A percentile compares a stretch with the other conserved stretches of the same genome.
phyloP scores from a whole-genome alignment of 345 rosid species.

The Corchorus olitorius region DNA sequence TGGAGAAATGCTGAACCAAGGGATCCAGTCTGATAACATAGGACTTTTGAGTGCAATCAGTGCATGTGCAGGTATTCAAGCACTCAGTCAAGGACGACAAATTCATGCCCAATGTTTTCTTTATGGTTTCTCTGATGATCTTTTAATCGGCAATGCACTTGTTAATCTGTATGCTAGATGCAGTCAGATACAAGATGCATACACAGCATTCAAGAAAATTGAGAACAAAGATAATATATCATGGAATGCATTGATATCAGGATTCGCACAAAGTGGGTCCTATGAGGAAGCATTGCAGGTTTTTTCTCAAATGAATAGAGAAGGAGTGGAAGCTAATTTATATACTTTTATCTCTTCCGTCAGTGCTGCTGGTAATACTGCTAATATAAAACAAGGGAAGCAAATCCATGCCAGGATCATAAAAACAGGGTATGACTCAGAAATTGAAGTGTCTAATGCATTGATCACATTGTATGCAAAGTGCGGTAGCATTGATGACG shows the following conservation, averaged over 20 bases:
- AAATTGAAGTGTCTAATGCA: conserved; percentile 78
- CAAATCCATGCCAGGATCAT: conserved; percentile 70
- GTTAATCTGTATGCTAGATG: conserved; percentile 85
- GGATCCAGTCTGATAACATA: conserved; percentile 68
- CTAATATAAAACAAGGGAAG: conserved; percentile 76
- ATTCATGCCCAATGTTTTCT: conserved; percentile 77
- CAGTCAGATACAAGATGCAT: conserved; percentile 67
- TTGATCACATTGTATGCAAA: conserved; percentile 81
- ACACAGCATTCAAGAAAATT: conserved; percentile 60
- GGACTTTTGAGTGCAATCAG: conserved; percentile 85
- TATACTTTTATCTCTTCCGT: conserved; percentile 77
- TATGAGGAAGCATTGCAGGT: conserved; percentile 72
- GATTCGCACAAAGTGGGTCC: conserved; percentile 75
- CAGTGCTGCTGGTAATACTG: conserved; percentile 87
- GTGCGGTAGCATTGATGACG: conserved; percentile 75
- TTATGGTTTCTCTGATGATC: conserved; percentile 65
- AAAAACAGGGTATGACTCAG: conserved; percentile 64
- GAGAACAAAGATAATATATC: conserved; percentile 70
- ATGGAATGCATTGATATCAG: conserved; percentile 87
- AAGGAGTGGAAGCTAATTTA: conserved; percentile 50
- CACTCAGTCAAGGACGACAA: conserved; percentile 64
- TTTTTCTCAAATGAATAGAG: conserved; percentile 59
- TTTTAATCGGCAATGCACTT: conserved; percentile 72
- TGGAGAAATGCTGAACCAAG: conserved; percentile 60
- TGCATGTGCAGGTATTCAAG: conserved; percentile 89